phyloP scores from a whole-genome alignment of 306 rosid species.

The Malus sylvestris region DNA sequence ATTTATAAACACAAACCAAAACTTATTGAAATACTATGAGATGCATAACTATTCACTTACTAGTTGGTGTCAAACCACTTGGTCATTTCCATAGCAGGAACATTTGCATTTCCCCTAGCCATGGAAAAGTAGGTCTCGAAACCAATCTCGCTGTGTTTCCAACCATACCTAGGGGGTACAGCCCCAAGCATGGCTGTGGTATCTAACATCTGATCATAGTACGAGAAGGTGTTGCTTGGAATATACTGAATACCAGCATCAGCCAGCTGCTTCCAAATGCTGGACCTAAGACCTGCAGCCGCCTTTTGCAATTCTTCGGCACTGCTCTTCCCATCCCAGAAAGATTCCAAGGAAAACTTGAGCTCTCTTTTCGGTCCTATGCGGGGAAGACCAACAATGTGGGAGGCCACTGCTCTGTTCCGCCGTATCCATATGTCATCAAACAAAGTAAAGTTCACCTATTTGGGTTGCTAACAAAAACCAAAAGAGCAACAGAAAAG shows the following conservation, averaged over 20 bases:
- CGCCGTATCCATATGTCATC: background rate
- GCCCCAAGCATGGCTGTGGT: conserved; percentile 84
- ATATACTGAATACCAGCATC: conserved; percentile 57
- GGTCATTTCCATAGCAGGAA: conserved; percentile 90
- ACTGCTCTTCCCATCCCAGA: conserved; percentile 76
- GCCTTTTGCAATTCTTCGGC: conserved; percentile 55
- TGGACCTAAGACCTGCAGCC: conserved; percentile 52
- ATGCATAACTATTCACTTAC: conserved; percentile 27
- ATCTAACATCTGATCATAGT: conserved; percentile 82
- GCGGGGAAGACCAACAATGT: conserved; percentile 83
- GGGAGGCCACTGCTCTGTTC: conserved; percentile 68
- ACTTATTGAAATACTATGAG: background rate
- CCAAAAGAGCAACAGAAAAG: background rate
- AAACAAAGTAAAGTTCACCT: background rate
- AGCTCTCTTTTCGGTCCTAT: conserved; percentile 88
- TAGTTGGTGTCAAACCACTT: conserved; percentile 88
- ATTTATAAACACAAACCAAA: conserved; percentile 5
- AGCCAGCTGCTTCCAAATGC: conserved; percentile 84
- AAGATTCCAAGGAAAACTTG: conserved; percentile 74
- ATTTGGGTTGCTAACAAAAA: background rate
- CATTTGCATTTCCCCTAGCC: conserved; percentile 76
- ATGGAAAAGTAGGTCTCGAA: conserved; percentile 72
- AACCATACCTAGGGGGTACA: conserved; percentile 70
- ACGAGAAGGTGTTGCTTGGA: conserved; percentile 81
- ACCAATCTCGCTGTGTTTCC: conserved; percentile 67